A percentile compares a stretch with the other conserved stretches of the same genome.
phyloP scores from a whole-genome alignment of 148 eudicot genomes.

The Spergularia bocconei region DNA sequence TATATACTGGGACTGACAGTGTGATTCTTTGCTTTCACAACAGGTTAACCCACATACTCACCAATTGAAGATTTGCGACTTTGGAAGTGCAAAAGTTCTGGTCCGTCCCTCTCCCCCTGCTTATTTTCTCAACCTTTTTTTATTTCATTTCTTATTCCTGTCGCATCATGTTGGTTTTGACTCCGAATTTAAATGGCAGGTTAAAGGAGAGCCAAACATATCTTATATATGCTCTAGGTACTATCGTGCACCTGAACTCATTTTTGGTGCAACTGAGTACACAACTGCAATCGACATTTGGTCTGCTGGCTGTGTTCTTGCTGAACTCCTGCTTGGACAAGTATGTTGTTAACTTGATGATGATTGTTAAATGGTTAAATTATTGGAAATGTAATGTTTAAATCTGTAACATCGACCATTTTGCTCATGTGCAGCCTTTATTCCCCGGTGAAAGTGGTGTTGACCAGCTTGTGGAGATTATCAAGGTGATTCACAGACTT shows the following conservation, averaged over 20 bases:
- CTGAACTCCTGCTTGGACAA: constrained; percentile 83
- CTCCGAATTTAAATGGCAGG: constrained; percentile 35
- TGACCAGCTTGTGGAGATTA: constrained; percentile 69
- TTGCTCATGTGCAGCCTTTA: constrained; percentile 45
- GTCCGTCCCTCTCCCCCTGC: constrained; percentile 31
- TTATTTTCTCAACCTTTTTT: background rate
- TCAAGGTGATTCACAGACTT: constrained; percentile 40
- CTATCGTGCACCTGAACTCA: constrained; percentile 87
- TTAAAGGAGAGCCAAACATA: constrained; percentile 92
- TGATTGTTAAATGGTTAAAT: background rate
- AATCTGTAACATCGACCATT: background rate
- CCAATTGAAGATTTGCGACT: constrained; percentile 79
- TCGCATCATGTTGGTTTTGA: background rate
- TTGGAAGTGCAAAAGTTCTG: constrained; percentile 95
- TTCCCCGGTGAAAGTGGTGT: constrained; percentile 73
- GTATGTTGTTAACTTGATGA: constrained; percentile 28
- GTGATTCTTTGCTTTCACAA: background rate
- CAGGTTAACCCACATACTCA: constrained; percentile 93
- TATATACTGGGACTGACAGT: background rate
- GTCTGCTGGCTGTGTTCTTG: constrained; percentile 94
- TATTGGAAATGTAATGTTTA: background rate
- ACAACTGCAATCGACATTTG: constrained; percentile 88
- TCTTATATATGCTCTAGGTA: constrained; percentile 91
- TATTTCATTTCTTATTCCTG: background rate
- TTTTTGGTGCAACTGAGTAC: constrained; percentile 93